A percentile compares a stretch with the other conserved stretches of the same genome.
Conservation (phyloP, 1,139 yeast genomes). For the Yamadazyma diospyri region DNA sequence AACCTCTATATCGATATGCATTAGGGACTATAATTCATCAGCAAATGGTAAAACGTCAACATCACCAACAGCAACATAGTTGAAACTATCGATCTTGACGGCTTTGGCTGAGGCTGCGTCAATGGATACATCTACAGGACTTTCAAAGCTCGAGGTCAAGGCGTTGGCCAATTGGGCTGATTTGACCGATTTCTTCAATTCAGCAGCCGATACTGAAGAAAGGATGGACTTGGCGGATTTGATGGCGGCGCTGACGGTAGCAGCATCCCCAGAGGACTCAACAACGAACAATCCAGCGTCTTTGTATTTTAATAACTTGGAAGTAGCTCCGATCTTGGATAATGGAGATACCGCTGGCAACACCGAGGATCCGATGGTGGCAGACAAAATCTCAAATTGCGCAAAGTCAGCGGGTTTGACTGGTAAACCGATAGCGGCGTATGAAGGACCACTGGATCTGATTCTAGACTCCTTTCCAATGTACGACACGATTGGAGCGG, state of each 20-base stretch:
- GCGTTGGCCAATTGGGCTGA: slow-evolving; percentile 46
- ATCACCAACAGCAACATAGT: slow-evolving; percentile 90
- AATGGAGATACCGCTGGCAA: slow-evolving; percentile 49
- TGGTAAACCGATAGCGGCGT: slow-evolving; percentile 83
- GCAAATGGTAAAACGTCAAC: slow-evolving; percentile 83
- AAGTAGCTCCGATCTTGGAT: slow-evolving; percentile 53
- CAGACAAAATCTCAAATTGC: slow-evolving; percentile 67
- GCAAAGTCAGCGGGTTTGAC: slow-evolving; percentile 61
- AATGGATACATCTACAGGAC: slow-evolving; percentile 45
- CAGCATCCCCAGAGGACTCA: slow-evolving; percentile 57
- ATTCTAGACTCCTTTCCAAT: slow-evolving; percentile 75
- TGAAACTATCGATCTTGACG: slow-evolving; percentile 62
- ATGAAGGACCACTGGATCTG: slow-evolving; percentile 62
- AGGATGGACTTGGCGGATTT: slow-evolving; percentile 59
- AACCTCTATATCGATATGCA: no score
- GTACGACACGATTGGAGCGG: slow-evolving; percentile 42
- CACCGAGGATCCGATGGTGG: slow-evolving; percentile 66
- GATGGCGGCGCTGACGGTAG: slow-evolving; percentile 61
- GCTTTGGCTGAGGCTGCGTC: slow-evolving; percentile 41
- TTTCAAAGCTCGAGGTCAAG: slow-evolving; percentile 47
- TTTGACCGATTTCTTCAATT: slow-evolving; percentile 40
- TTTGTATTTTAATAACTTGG: slow-evolving; percentile 62
- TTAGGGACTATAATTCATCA: slow-evolving; percentile 64
- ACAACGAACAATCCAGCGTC: slow-evolving; percentile 83
- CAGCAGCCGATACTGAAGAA: slow-evolving; percentile 31